Percentiles rank a stretch among this genome's conserved stretches.
Evolutionary conservation across 305 asterid species (phyloP).

Genomic region (Fraxinus ornus): DNA sequence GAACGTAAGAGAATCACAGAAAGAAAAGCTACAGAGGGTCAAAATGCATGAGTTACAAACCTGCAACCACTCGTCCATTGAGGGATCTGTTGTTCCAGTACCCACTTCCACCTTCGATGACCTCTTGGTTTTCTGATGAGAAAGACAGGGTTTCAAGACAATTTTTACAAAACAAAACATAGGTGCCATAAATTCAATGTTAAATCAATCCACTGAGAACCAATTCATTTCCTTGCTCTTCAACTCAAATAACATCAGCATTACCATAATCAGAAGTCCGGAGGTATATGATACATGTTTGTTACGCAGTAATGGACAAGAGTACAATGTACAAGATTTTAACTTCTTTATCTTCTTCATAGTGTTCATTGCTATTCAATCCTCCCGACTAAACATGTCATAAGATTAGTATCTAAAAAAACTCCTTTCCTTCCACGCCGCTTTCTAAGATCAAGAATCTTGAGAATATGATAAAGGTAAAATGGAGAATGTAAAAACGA

Average conservation of each 20-base stretch:
- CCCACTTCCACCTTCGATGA: constrained; percentile 96
- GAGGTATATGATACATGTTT: background rate
- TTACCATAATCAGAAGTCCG: background rate
- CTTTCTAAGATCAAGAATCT: background rate
- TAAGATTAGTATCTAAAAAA: background rate
- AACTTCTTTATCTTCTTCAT: background rate
- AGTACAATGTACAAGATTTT: background rate
- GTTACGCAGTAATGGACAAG: background rate
- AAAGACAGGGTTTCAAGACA: background rate
- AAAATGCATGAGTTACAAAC: constrained; percentile 39
- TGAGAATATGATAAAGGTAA: background rate
- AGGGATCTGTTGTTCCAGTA: constrained; percentile 79
- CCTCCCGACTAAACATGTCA: background rate
- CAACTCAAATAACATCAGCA: background rate
- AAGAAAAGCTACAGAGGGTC: background rate
- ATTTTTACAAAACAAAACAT: background rate
- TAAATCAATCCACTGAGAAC: background rate
- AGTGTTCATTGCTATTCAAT: background rate
- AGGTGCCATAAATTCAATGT: background rate
- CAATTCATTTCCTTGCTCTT: background rate
- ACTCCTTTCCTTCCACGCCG: background rate
- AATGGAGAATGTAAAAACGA: background rate
- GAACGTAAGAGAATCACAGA: background rate
- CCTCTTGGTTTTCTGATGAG: constrained; percentile 74
- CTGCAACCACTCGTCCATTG: constrained; percentile 94